phyloP scores from a whole-genome alignment of 2,329 filamentous ascomycete species.

The Massarina eburnea region DNA sequence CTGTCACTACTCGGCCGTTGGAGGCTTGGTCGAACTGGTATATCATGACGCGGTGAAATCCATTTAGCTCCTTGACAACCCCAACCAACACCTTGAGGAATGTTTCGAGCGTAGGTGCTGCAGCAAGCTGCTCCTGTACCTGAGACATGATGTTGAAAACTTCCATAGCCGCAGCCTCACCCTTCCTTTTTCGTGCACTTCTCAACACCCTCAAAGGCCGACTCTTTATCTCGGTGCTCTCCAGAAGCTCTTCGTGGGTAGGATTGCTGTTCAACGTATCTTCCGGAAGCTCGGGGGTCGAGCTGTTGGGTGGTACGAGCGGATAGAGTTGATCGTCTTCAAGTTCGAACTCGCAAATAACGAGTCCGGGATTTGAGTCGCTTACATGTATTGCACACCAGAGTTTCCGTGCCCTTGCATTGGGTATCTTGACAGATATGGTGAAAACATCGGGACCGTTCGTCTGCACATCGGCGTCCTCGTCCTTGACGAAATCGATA shows the following conservation, averaged over 20 bases:
- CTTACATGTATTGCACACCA: conserved; percentile 88
- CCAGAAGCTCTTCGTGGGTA: conserved; percentile 70
- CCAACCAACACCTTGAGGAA: conserved; percentile 83
- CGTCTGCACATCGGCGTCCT: conserved; percentile 70
- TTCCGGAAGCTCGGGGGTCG: conserved; percentile 64
- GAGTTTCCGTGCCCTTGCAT: conserved; percentile 63
- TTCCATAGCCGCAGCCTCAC: conserved; percentile 82
- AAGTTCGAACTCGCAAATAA: conserved; percentile 87
- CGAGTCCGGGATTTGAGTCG: conserved; percentile 61
- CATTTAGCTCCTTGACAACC: conserved; percentile 84
- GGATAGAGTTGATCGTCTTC: conserved; percentile 75
- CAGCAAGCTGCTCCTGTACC: conserved; percentile 81
- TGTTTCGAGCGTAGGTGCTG: conserved; percentile 67
- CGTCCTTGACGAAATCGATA: conserved; percentile 83
- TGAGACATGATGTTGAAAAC: conserved; percentile 92
- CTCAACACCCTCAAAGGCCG: conserved; percentile 76
- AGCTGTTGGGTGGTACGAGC: conserved; percentile 61
- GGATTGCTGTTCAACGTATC: conserved; percentile 75
- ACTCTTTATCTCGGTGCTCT: conserved; percentile 75
- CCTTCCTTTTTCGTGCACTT: conserved; percentile 72
- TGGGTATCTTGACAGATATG: conserved; percentile 66
- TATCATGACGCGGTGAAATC: conserved; percentile 90
- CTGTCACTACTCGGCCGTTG: conserved; percentile 85
- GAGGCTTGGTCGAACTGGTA: conserved; percentile 84
- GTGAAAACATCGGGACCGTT: conserved; percentile 89